Base-by-base conservation (phyloP, 1,284 basidiomycete genomes). In the Melampsora americana region DNA sequence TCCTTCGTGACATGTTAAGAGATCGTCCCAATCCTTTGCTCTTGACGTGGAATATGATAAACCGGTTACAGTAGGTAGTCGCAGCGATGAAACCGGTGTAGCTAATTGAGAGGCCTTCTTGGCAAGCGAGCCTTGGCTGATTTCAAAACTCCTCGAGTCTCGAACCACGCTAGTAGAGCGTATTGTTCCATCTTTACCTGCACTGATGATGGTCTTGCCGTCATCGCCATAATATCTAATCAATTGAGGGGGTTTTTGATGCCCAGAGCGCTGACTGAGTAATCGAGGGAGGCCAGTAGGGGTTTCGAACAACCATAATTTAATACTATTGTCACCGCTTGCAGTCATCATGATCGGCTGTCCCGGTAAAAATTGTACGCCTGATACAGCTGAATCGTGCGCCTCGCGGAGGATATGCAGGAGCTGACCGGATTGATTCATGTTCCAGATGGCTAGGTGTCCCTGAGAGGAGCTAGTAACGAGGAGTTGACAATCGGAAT, bases 1-100 rank as follows among this genome's bases (percentile, higher is more conserved):
- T 64, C 92, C 92, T 0, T 88, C 85, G 82, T 98, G 95, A 0
- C 89, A 89, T 11, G 95, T 95, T 5, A 99, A 83, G 59, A 99
- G 90, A 80, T 99, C 93, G 81, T 98, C 95, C 96, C 96, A 99
- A 79, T 99, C 95, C 82, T 94, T 95, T 23, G 92, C 87, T 28
- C 94, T 87, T 4, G 90, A 87, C 1, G 88, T 87, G 5, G 92
- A 93, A 83, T 89, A 90, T 0, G 92, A 89, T 12, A 98, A 84
- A 9, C 90, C 86, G 5, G 88, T 89, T 56, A 95, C 87, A 0
- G 91, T 86, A 14, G 92, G 89, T 79, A 91, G 89, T 44, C 77
- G 65, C 70, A 96, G 86, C 0, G 89, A 90, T 3, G 90, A 86
- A 1, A 93, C 84, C 0, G 92, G 89, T 39, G 93, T 89, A 9